phyloP scores from a whole-genome alignment of 2,329 filamentous ascomycete genomes.

The Colletotrichum sp. region DNA sequence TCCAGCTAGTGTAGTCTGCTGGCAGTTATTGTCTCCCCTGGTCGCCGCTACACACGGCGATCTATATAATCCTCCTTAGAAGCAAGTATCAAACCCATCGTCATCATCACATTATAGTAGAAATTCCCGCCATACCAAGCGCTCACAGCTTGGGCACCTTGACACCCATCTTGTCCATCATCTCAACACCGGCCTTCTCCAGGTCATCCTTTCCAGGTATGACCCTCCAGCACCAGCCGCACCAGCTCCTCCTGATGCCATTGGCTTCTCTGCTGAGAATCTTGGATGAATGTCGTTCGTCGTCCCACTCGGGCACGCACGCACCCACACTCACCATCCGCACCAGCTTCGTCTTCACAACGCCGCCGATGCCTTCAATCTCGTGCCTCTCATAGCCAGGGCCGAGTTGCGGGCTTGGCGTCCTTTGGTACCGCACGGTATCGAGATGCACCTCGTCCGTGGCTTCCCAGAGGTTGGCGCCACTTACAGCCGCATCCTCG shows the following conservation, averaged over 20 bases:
- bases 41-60: background rate
- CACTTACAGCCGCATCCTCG: slow-evolving; percentile 66
- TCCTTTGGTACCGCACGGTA: slow-evolving; percentile 36
- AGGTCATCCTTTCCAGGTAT: slow-evolving; percentile 58
- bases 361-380: slow-evolving; percentile 88
- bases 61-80: background rate
- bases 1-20: background rate
- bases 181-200: slow-evolving; percentile 4
- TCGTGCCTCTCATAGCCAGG: slow-evolving; percentile 86
- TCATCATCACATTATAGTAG: background rate
- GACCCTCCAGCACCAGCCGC: slow-evolving; percentile 86
- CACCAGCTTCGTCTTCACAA: slow-evolving; percentile 87
- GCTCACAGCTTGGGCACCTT: background rate
- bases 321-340: slow-evolving; percentile 81
- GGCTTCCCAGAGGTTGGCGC: slow-evolving; percentile 15
- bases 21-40: background rate
- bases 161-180: background rate
- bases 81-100: background rate
- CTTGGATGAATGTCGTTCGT: slow-evolving; percentile 70
- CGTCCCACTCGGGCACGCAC: slow-evolving; percentile 84
- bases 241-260: slow-evolving; percentile 80
- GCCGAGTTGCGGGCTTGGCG: slow-evolving; percentile 56
- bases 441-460: slow-evolving; percentile 32
- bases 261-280: slow-evolving; percentile 74
- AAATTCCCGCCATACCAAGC: background rate